These are phyloP conservation scores for Rickenella mellea DNA, from an alignment of 768 basidiomycete species.

Conservation along the genomic window DNA sequence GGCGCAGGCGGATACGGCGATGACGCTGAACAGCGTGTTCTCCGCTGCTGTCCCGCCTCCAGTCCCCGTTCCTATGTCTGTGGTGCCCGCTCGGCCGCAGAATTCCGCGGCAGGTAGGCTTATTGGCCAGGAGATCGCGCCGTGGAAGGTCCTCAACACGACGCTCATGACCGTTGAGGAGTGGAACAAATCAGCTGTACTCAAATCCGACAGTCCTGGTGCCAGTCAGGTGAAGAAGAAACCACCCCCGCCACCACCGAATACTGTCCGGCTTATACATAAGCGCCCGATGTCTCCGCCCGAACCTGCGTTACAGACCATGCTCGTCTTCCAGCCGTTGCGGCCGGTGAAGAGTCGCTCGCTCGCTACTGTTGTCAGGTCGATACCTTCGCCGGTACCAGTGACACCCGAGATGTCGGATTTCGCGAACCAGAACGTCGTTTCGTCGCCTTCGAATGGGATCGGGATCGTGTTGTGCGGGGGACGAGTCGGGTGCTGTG, in stretches of 20 bases:
- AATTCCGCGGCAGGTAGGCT: neutral
- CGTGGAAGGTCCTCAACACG: slow-evolving; percentile 44
- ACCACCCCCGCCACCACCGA: neutral
- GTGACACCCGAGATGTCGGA: slow-evolving; percentile 20
- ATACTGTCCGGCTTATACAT: slow-evolving; percentile 29
- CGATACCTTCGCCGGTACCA: slow-evolving; percentile 8
- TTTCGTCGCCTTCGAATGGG: slow-evolving; percentile 28
- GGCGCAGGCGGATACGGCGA: neutral
- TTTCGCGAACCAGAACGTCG: slow-evolving; percentile 13
- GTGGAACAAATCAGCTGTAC: too few species aligned
- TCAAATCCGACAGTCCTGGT: too few species aligned
- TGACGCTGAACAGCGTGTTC: neutral
- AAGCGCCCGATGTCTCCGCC: slow-evolving; percentile 49
- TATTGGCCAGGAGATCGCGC: slow-evolving; percentile 51
- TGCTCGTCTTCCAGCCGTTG: slow-evolving; percentile 50
- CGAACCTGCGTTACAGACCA: slow-evolving; percentile 43
- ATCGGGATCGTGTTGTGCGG: slow-evolving; percentile 7
- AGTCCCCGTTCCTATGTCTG: slow-evolving; percentile 2
- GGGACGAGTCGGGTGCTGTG: neutral
- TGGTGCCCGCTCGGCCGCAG: slow-evolving; percentile 2
- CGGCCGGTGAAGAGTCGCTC: slow-evolving; percentile 30
- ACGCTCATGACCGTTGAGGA: slow-evolving; percentile 28
- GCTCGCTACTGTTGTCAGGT: slow-evolving; percentile 1
- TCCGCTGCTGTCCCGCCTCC: slow-evolving; percentile 7
- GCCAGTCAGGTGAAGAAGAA: too few species aligned